Base-by-base conservation (phyloP, 2,329 filamentous ascomycete genomes). In the Clonostachys byssicola region DNA sequence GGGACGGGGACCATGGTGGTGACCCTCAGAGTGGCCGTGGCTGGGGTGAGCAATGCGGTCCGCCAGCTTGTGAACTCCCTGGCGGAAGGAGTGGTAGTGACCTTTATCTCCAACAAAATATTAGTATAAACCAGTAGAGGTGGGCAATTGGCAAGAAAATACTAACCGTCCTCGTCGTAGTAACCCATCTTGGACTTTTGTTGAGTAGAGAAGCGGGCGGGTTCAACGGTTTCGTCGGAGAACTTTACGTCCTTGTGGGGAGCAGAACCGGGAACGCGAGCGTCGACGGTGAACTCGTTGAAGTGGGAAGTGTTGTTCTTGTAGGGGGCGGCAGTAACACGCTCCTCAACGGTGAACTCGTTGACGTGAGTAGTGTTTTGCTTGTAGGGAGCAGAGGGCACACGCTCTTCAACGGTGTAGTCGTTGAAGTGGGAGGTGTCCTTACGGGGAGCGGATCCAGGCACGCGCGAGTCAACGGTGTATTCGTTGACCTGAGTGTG, bases 181-280 rank as follows among this genome's bases (percentile, higher is more conserved):
- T 83, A 82, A 69, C 78, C 79, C 80, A 83, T 83, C 68, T 78
- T 81, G 68, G 69, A 67, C 60, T 75, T 72, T 50, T 70, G 65
- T 56, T 65, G 55, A 58, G 69, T 54, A n/a, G 47, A 66, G 58
- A 60, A 60, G 57, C 64, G 70, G 62, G 74, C 66, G 64, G 68
- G 68, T 67, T 80, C 83, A 67, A 80, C 81, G 73, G 79, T 88
- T 75, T 79, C 86, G 73, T 80, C 81, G 72, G 68, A 77, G 63
- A 86, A 68, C 63, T 78, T 78, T 20, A 77, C 68, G 61, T 83
- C 75, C 62, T 79, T 71, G 66, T 75, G 71, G 65, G 73, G 73
- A 54, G 72, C 67, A 58, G 77, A 68, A 60, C 63, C 61, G 56
- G 66, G 60, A 54, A 61, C 62, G 49, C 63, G 59, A 42, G 60